Conservation (phyloP, 768 basidiomycete genomes). For the Guyanaporus albipodus region DNA sequence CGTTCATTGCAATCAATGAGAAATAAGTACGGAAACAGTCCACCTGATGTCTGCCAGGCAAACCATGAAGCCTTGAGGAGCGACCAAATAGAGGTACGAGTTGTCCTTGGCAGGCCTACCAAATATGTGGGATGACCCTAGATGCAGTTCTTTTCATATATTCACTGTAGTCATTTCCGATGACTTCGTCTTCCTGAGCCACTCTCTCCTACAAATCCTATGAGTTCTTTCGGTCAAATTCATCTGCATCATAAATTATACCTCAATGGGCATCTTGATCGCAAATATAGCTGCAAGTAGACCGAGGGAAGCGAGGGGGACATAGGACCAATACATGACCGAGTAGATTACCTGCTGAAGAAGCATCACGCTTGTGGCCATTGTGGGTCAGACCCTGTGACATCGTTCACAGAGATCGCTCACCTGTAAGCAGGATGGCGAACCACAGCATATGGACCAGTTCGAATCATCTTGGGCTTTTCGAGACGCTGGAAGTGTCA, state of each 20-base stretch:
- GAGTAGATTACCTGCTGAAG: constrained; percentile 23
- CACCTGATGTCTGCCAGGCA: neutral
- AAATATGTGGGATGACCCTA: constrained; percentile 31
- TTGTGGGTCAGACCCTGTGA: neutral
- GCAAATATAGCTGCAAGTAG: constrained; percentile 25
- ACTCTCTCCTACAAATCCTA: constrained; percentile 24
- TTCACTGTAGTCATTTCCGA: constrained; percentile 25
- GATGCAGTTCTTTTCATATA: constrained; percentile 30
- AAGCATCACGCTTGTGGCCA: constrained; percentile 18
- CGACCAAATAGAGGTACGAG: neutral
- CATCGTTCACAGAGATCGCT: constrained; percentile 1
- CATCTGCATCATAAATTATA: constrained; percentile 5
- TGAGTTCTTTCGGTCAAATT: neutral
- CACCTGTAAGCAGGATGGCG: constrained; percentile 37
- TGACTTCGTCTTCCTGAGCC: constrained; percentile 22
- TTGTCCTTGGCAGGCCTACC: constrained; percentile 19
- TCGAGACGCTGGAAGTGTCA: constrained; percentile 22
- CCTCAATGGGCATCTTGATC: constrained; percentile 35
- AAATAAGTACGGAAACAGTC: neutral
- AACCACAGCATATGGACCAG: constrained; percentile 35
- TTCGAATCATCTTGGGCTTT: constrained; percentile 27
- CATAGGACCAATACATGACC: constrained; percentile 34
- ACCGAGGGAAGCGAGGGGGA: constrained; percentile 28
- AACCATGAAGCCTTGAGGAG: neutral
- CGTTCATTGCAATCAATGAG: constrained; percentile 5